A percentile compares a stretch with the other conserved stretches of the same genome.
Conservation (phyloP, 2,329 filamentous ascomycete species). For the Pseudocercospora pini-densiflorae region DNA sequence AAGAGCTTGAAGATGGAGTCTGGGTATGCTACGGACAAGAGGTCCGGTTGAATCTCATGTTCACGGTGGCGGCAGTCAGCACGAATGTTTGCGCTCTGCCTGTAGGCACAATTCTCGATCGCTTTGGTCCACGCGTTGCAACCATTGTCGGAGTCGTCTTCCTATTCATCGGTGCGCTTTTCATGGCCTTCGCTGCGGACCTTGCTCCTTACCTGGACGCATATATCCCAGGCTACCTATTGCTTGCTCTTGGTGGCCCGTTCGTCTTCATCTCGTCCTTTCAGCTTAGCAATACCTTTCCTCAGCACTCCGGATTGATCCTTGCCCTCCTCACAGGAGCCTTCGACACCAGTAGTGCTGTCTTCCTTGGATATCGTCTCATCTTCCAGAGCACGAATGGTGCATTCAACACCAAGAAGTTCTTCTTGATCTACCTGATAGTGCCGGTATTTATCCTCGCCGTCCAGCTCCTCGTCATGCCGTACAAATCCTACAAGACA, state of each 20-base stretch:
- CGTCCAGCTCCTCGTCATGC: slow-evolving; percentile 53
- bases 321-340: slow-evolving; percentile 56
- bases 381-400: slow-evolving; percentile 50
- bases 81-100: slow-evolving; percentile 88
- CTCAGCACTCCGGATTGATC: slow-evolving; percentile 54
- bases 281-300: slow-evolving; percentile 57
- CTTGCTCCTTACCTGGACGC: slow-evolving; percentile 69
- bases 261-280: slow-evolving; percentile 58
- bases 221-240: slow-evolving; percentile 56
- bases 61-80: slow-evolving; percentile 83
- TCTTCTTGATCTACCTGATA: slow-evolving; percentile 56
- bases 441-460: slow-evolving; percentile 51
- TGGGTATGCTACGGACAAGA: slow-evolving; percentile 64
- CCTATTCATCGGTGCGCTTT: slow-evolving; percentile 69
- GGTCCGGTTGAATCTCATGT: slow-evolving; percentile 81
- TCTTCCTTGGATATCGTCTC: slow-evolving; percentile 54
- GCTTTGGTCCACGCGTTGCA: slow-evolving; percentile 77
- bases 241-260: slow-evolving; percentile 55
- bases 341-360: slow-evolving; percentile 55
- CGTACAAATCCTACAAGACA: slow-evolving; percentile 53
- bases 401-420: slow-evolving; percentile 51
- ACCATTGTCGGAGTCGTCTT: slow-evolving; percentile 72
- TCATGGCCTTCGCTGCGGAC: slow-evolving; percentile 70
- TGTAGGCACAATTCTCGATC: slow-evolving; percentile 82
- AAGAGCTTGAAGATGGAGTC: slow-evolving; percentile 55